Conservation (phyloP, 2,329 filamentous ascomycete genomes). For the Sporothrix inflata region DNA sequence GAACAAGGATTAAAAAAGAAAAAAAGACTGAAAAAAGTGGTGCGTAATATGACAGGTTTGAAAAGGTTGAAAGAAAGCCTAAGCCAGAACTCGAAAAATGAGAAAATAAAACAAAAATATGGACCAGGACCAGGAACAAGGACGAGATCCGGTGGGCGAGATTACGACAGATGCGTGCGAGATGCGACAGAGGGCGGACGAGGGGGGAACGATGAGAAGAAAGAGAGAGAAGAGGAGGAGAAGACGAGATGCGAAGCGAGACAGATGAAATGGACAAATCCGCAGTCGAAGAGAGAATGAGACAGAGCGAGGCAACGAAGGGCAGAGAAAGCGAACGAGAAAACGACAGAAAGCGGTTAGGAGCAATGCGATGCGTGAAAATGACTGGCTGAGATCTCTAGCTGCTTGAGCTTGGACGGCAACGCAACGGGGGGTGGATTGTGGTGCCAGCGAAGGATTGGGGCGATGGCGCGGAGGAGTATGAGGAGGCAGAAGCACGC, state of each 20-base stretch:
- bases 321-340: neutral
- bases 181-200: neutral
- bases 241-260: neutral
- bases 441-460: conserved; percentile 11
- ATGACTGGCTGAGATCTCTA: conserved; percentile 13
- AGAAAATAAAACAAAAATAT: neutral
- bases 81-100: neutral
- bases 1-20: conserved; percentile 28
- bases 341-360: conserved; percentile 17
- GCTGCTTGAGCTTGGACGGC: conserved; percentile 16
- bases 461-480: conserved; percentile 2
- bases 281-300: neutral
- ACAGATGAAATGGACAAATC: neutral
- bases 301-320: neutral
- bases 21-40: neutral
- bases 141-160: neutral
- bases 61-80: neutral
- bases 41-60: conserved; percentile 3
- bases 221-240: neutral
- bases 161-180: neutral
- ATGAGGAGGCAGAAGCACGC: neutral
- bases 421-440: neutral
- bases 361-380: neutral
- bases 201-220: neutral
- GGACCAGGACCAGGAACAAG: neutral